phyloP scores from a whole-genome alignment of 1,139 yeast species.

The Lodderomyces orthopsilosis region DNA sequence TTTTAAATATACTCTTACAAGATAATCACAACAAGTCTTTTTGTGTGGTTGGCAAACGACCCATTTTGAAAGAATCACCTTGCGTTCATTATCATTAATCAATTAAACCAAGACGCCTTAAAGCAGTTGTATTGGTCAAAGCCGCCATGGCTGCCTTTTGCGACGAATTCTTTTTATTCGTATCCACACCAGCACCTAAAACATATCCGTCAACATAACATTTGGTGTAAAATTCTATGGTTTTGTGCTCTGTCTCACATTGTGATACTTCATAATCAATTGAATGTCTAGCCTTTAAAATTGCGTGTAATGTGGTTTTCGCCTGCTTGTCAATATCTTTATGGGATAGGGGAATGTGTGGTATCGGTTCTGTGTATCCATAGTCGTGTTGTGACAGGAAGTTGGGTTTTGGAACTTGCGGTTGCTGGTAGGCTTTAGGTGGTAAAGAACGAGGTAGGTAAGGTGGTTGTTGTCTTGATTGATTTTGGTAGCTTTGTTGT shows the following conservation, averaged over 20 bases:
- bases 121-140: slow-evolving; percentile 19
- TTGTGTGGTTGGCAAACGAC: too few relatives aligned
- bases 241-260: background rate
- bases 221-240: slow-evolving; percentile 1
- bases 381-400: background rate
- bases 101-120: slow-evolving; percentile 17
- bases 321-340: slow-evolving; percentile 21
- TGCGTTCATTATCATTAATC: too few relatives aligned
- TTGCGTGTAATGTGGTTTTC: slow-evolving; percentile 27
- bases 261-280: slow-evolving; percentile 15
- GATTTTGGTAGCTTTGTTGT: background rate
- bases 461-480: background rate
- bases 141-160: slow-evolving; percentile 34
- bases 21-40: too few relatives aligned
- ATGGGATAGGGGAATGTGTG: background rate
- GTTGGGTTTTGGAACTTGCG: background rate
- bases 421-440: background rate
- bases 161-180: slow-evolving; percentile 28
- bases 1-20: too few relatives aligned
- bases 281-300: slow-evolving; percentile 18
- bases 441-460: background rate
- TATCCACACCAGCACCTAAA: slow-evolving; percentile 33
- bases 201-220: slow-evolving; percentile 20
- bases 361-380: background rate
- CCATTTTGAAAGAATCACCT: too few relatives aligned